Percentiles rank a stretch among this genome's conserved stretches.
phyloP scores from a whole-genome alignment of 192 early-diverging fungal genomes.

The Coemansia sp. region DNA sequence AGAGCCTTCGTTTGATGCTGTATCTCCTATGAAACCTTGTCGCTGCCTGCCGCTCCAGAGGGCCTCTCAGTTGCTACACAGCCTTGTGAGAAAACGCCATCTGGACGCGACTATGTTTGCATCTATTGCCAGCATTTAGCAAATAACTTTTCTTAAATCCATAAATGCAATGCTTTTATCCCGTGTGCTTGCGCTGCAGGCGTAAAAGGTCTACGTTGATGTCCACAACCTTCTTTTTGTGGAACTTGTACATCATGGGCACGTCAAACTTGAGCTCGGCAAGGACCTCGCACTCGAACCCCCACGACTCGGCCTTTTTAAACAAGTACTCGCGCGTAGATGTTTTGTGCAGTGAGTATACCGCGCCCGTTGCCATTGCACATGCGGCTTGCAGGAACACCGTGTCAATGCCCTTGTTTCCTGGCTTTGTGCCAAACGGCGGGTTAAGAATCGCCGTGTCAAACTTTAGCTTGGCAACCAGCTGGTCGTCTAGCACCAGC shows the following conservation, averaged over 20 bases:
- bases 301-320: slow-evolving; percentile 71
- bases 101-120: too few species aligned
- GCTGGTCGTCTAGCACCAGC: slow-evolving; percentile 21
- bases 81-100: too few species aligned
- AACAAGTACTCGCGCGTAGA: slow-evolving; percentile 71
- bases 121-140: too few species aligned
- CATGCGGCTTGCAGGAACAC: slow-evolving; percentile 67
- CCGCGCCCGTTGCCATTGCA: slow-evolving; percentile 59
- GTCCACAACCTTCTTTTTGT: slow-evolving; percentile 70
- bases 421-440: slow-evolving; percentile 75
- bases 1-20: neutral
- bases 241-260: slow-evolving; percentile 78
- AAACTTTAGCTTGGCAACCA: slow-evolving; percentile 54
- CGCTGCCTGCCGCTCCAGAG: neutral
- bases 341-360: slow-evolving; percentile 78
- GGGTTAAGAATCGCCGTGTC: slow-evolving; percentile 84
- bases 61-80: too few species aligned
- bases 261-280: slow-evolving; percentile 77
- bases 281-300: slow-evolving; percentile 66
- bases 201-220: slow-evolving; percentile 72
- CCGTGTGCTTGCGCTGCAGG: slow-evolving; percentile 22
- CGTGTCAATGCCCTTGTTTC: slow-evolving; percentile 72
- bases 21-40: neutral
- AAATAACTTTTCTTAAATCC: too few species aligned
- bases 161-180: neutral